Base-by-base conservation (phyloP, 345 rosid genomes). In the Geranium rotundifolium region DNA sequence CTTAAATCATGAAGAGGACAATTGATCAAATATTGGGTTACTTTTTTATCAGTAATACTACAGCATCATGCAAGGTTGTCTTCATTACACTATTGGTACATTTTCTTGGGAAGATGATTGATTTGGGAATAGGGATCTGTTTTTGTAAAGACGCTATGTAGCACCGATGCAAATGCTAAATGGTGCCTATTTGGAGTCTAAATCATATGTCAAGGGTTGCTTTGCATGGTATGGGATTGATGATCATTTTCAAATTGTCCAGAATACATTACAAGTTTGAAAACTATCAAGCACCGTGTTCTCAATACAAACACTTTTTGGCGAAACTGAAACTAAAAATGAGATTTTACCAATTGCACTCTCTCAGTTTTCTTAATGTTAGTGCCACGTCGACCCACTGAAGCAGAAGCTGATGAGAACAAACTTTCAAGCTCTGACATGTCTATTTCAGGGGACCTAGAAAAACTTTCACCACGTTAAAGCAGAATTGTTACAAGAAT, bases 401-500 rank as follows among this genome's bases (percentile, higher is more conserved):
- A 73, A 63, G 63, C 70, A 67, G 95, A 85, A 69, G 77, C 91
- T 19, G 96, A 89, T 60, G 97, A 87, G 81, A 92, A 92, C 68
- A 89, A 84, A 73, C 87, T 92, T 78, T 87, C 97, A 60, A 92
- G 97, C 76, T 92, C 99, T 52, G 87, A 80, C 76, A 92, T 89
- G 79, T 92, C 99, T 72, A 92, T 92, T 81, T 92, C 97, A 71
- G 98, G 99, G 75, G 99, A 85, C 87, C 99, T 92, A 65, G 59
- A 61, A 73, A 76, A 62, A 70, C 56, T 60, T 63, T 50, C 14
- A 56, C 37, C 55, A 56, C 60, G 49, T 29, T 49, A 71, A 37
- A 73, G n/a, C n/a, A n/a, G n/a, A n/a, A n/a, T n/a, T n/a, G n/a
- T n/a, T n/a, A n/a, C n/a, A n/a, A n/a, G n/a, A n/a, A n/a, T n/a